Percentiles rank a stretch among this genome's conserved stretches.
These are phyloP conservation scores for Cercospora citrullina DNA, from an alignment of 2,329 filamentous ascomycete species.

Conservation along the genomic window DNA sequence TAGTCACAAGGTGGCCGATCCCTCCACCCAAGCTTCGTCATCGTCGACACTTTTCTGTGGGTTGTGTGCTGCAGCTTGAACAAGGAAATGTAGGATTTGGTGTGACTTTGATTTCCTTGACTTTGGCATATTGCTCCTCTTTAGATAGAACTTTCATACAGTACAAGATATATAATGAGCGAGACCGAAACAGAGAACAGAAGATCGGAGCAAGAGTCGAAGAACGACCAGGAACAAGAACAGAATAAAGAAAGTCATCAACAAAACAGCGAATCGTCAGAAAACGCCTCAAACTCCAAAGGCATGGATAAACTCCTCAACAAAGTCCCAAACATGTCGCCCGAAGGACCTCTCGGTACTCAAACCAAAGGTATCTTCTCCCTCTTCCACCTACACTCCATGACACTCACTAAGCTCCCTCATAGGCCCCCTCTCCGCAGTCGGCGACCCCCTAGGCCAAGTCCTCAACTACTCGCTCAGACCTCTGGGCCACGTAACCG, in stretches of 20 bases:
- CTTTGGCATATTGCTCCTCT: too few relatives aligned
- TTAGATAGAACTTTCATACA: too few relatives aligned
- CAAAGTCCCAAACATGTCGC: conserved; percentile 31
- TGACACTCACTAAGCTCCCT: neutral
- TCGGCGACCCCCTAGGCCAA: conserved; percentile 40
- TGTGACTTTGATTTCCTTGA: conserved; percentile 7
- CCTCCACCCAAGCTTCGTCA: conserved; percentile 10
- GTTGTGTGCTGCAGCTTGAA: neutral
- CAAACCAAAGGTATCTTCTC: conserved; percentile 26
- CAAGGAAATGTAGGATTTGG: neutral
- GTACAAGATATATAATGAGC: too few relatives aligned
- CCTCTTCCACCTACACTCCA: neutral
- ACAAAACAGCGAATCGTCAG: too few relatives aligned
- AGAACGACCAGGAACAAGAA: neutral
- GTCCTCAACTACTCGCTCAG: conserved; percentile 36
- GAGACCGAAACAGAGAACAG: neutral
- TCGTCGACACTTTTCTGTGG: conserved; percentile 3
- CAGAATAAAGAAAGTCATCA: neutral
- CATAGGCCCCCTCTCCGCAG: conserved; percentile 34
- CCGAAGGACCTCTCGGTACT: conserved; percentile 32
- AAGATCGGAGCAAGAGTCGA: neutral
- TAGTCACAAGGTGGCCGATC: conserved; percentile 15
- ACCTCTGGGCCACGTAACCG: conserved; percentile 35
- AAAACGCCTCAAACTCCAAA: neutral
- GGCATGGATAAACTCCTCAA: conserved; percentile 22